A percentile compares a stretch with the other conserved stretches of the same genome.
Evolutionary conservation across 805 yeast genomes (phyloP).

Genomic region (Ogataea corticis): DNA sequence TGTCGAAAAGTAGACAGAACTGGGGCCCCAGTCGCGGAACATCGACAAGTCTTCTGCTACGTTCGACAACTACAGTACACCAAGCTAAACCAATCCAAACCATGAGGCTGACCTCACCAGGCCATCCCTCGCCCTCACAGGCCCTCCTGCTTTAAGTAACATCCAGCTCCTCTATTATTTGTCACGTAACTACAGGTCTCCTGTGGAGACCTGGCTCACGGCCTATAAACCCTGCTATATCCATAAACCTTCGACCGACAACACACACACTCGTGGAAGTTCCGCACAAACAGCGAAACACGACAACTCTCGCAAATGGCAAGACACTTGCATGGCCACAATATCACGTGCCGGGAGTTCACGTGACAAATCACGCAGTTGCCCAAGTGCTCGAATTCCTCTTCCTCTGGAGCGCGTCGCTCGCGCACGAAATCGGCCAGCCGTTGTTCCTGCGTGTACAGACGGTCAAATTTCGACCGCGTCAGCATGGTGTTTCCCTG

Average conservation of each 20-base stretch:
- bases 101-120: too few relatives aligned
- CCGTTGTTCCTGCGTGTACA: conserved; percentile 25
- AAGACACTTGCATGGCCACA: conserved; percentile 94
- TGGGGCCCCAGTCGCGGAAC: too few relatives aligned
- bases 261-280: conserved; percentile 79
- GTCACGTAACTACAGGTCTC: too few relatives aligned
- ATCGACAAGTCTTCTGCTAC: too few relatives aligned
- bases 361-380: conserved; percentile 82
- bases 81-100: too few relatives aligned
- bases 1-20: too few relatives aligned
- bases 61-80: too few relatives aligned
- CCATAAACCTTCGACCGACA: conserved; percentile 76
- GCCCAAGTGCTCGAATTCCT: conserved; percentile 30
- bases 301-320: conserved; percentile 88
- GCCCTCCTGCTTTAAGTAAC: too few relatives aligned
- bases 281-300: conserved; percentile 65
- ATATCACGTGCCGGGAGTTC: conserved; percentile 69
- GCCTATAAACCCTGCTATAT: conserved; percentile 59
- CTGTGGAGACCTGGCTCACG: too few relatives aligned
- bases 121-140: too few relatives aligned
- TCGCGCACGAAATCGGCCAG: conserved; percentile 31
- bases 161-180: too few relatives aligned
- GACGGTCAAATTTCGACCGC: conserved; percentile 29
- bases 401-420: conserved; percentile 11
- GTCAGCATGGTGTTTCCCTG: conserved; percentile 21